A percentile compares a stretch with the other conserved stretches of the same genome.
phyloP scores from a whole-genome alignment of 2,329 filamentous ascomycete species.

The Alternaria gansuensis region DNA sequence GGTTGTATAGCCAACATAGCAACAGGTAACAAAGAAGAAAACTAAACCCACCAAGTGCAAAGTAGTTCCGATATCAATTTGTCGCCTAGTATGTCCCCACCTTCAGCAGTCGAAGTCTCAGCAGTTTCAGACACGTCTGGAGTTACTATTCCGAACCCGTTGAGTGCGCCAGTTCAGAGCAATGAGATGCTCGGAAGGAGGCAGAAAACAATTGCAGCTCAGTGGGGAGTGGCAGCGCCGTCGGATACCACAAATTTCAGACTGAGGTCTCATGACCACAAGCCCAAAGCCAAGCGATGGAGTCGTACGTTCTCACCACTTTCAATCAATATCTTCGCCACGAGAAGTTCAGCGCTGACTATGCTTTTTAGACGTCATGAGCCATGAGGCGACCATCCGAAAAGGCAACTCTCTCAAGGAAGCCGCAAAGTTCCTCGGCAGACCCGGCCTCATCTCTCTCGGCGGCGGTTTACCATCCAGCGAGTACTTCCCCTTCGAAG shows the following conservation, averaged over 20 bases:
- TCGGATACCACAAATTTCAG: slow-evolving; percentile 85
- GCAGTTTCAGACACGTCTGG: slow-evolving; percentile 59
- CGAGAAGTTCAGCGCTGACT: slow-evolving; percentile 6
- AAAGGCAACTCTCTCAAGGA: slow-evolving; percentile 74
- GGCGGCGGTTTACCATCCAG: slow-evolving; percentile 90
- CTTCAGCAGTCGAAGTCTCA: slow-evolving; percentile 53
- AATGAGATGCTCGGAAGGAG: slow-evolving; percentile 73
- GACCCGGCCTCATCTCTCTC: slow-evolving; percentile 85
- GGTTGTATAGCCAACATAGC: neutral
- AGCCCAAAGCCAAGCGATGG: slow-evolving; percentile 83
- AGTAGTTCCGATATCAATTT: neutral
- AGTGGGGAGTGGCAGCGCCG: slow-evolving; percentile 77
- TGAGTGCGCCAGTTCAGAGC: slow-evolving; percentile 63
- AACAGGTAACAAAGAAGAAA: neutral
- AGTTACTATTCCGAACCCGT: slow-evolving; percentile 58
- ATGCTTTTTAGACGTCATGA: slow-evolving; percentile 52
- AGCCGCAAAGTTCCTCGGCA: slow-evolving; percentile 80
- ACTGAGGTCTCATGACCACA: slow-evolving; percentile 67
- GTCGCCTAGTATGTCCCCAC: slow-evolving; percentile 38
- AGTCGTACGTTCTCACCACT: slow-evolving; percentile 70
- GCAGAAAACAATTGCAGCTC: slow-evolving; percentile 73
- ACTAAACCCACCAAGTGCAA: neutral
- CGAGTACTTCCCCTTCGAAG: slow-evolving; percentile 91
- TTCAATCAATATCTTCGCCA: neutral
- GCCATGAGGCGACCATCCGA: slow-evolving; percentile 63